Conservation (phyloP, 2,329 filamentous ascomycete species). For the Emericellopsis atlantica region DNA sequence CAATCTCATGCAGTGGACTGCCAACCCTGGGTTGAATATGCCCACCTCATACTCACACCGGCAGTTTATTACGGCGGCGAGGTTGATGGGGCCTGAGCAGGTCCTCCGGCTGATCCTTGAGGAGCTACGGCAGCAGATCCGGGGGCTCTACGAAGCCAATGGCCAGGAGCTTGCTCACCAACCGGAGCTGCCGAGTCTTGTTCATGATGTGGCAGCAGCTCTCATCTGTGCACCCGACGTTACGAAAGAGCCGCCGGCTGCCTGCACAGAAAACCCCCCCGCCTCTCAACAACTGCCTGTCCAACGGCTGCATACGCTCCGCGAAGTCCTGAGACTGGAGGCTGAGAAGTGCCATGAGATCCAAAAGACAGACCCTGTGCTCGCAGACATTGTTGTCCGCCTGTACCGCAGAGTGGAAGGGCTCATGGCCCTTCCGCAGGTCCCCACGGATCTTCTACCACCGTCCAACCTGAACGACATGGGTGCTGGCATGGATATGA, state of each 20-base stretch:
- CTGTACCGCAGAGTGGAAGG: constrained; percentile 52
- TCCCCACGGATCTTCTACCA: constrained; percentile 26
- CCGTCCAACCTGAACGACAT: constrained; percentile 17
- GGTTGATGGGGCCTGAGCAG: constrained; percentile 54
- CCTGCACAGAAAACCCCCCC: constrained; percentile 16
- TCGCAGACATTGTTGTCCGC: constrained; percentile 50
- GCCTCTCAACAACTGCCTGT: constrained; percentile 9
- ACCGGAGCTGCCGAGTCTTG: constrained; percentile 19
- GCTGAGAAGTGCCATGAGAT: constrained; percentile 44
- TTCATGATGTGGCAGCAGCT: constrained; percentile 56
- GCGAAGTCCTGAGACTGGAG: constrained; percentile 44
- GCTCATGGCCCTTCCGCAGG: constrained; percentile 37
- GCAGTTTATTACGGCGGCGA: constrained; percentile 48
- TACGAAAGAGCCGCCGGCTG: constrained; percentile 26
- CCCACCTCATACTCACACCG: constrained; percentile 61
- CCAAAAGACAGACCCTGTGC: constrained; percentile 39
- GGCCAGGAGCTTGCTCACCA: neutral
- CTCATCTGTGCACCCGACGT: constrained; percentile 57
- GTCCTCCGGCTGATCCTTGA: constrained; percentile 48
- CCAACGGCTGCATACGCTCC: constrained; percentile 42
- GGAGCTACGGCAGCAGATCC: neutral
- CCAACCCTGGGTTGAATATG: constrained; percentile 28
- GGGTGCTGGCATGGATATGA: constrained; percentile 13
- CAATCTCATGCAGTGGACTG: constrained; percentile 50
- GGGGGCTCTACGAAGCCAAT: neutral